These are phyloP conservation scores for Mycena crocata DNA, from an alignment of 768 basidiomycete genomes.

Conservation along the genomic window DNA sequence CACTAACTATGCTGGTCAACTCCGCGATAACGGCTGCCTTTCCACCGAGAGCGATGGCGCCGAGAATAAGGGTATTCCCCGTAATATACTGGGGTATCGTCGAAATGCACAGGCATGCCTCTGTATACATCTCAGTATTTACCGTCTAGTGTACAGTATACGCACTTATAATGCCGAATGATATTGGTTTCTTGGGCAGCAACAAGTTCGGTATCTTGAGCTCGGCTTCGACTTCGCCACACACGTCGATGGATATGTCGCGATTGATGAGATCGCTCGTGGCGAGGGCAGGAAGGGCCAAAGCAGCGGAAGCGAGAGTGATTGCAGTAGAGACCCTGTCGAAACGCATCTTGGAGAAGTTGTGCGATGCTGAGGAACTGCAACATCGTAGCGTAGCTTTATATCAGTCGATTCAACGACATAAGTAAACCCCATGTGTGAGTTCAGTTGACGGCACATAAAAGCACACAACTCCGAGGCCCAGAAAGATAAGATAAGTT, in stretches of 20 bases:
- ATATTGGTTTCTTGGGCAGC: conserved; percentile 36
- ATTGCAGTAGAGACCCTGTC: not conserved
- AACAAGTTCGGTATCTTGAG: conserved; percentile 43
- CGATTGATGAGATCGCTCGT: conserved; percentile 2
- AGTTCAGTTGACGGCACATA: too few relatives aligned
- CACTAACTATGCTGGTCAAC: conserved; percentile 51
- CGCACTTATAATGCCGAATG: conserved; percentile 48
- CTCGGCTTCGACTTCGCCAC: conserved; percentile 49
- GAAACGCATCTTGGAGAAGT: not conserved
- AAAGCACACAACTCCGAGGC: too few relatives aligned
- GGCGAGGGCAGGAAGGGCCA: not conserved
- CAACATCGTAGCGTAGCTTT: not conserved
- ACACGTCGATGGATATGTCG: conserved; percentile 45
- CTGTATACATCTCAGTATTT: conserved; percentile 39
- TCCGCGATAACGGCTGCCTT: conserved; percentile 39
- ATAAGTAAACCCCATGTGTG: too few relatives aligned
- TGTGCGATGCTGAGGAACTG: not conserved
- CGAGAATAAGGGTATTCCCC: conserved; percentile 44
- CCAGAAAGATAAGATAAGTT: too few relatives aligned
- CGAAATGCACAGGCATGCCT: conserved; percentile 58
- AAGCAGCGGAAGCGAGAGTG: conserved; percentile 6
- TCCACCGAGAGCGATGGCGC: conserved; percentile 47
- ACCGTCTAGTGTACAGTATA: not conserved
- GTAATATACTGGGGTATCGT: conserved; percentile 48
- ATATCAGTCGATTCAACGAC: not conserved